Base-by-base conservation (phyloP, 345 rosid genomes). In the Populus pruinosa region DNA sequence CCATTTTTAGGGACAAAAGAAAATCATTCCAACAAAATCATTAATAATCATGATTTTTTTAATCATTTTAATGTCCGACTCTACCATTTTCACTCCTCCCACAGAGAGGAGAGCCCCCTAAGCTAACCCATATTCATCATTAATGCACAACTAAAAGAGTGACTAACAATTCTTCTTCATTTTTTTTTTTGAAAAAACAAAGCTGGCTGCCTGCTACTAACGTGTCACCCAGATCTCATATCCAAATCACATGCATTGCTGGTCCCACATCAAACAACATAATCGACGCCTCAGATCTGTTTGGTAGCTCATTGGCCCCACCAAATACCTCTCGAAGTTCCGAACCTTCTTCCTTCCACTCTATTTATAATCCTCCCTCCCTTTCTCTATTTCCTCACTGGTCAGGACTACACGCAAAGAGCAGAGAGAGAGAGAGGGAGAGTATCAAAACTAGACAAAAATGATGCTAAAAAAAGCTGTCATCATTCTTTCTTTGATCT, bases 231-330 rank as follows among this genome's bases (percentile, higher is more conserved):
- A 3, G 56, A 72, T 38, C 75, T 61, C 12, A 23, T 7, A 65
- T 49, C 72, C 27, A 43, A 64, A 50, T 71, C 71, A 64, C 66
- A 71, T 35, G 71, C 31, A 17, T 2, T n/a, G 9, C 1, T 38
- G 35, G 61, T 4, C n/a, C 79, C 68, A 77, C 70, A 23, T n/a
- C 53, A 31, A 43, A 41, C 35, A 43, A 17, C 47, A 33, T n/a
- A 33, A 78, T 72, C 81, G 0, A 72, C 71, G 81, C 17, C 3
- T 2, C 70, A 78, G 71, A 78, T 78, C 47, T n/a, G 71, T 78
- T 71, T 49, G 76, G 71, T 50, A 50, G 76, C 21, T 5, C 14
- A 5, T 31, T 63, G 81, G 71, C 25, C 70, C 80, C 64, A 43
- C 66, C 35, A 12, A 12, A 55, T 63, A 7, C 12, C 33, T 47